Evolutionary conservation across 2,329 filamentous ascomycete species (phyloP), one percentile per base, ranked within the genome.

Genomic region (Fusarium burgessii): DNA sequence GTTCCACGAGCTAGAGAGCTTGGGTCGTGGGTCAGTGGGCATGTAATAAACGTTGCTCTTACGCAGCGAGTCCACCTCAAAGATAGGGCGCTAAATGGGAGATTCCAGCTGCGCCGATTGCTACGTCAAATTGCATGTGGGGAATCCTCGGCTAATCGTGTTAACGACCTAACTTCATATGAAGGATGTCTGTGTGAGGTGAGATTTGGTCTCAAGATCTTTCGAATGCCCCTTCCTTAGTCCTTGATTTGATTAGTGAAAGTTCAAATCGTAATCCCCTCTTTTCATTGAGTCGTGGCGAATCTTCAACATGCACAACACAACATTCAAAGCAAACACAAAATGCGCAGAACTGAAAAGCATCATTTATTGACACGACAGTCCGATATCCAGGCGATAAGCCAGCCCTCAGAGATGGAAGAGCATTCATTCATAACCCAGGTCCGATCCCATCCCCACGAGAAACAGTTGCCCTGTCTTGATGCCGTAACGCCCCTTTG

Each of bases 141-240:
- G 56, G 73, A 74, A 80, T 79, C 77, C 71, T 79, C 78, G 78
- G 78, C 59, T 80, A 79, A 80, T 77, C 58, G 32, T 38, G 23
- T 43, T n/a, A 43, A 20, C 46, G 25, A 60, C 60, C 58, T n/a
- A 47, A 23, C 18, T 27, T 32, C 14, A 29, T 20, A 33, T 38
- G 27, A 15, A 33, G 18, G 6, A 10, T 15, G 9, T 20, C 10
- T 14, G 35, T 38, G 23, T 14, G 23, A 17, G 17, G 20, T 10
- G 17, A 23, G 10, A 52, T 18, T 20, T 4, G 17, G 17, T 7
- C 27, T 41, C 2, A 5, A 32, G 13, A 18, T 15, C n/a, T n/a
- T 33, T 25, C n/a, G 36, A 17, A 35, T 20, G 7, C 6, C 17
- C 10, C 7, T 20, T 20, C 23, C 32, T 27, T 18, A 23, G 3